Conservation (phyloP, 1,139 yeast species). For the Sugiyamaella xylanicola region DNA sequence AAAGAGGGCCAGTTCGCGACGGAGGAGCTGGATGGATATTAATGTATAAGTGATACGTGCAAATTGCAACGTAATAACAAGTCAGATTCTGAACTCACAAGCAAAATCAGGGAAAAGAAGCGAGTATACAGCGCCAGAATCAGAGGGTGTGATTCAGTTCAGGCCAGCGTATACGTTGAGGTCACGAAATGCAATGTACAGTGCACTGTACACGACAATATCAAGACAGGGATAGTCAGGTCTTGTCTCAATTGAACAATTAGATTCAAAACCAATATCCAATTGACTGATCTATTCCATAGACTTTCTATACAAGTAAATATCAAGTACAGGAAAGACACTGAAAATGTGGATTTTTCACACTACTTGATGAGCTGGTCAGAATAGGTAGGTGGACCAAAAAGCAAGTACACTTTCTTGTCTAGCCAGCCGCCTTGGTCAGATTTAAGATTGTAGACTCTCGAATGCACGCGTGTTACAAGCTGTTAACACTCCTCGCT, state of each 20-base stretch:
- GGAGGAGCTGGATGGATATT: too few relatives aligned
- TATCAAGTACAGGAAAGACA: not conserved
- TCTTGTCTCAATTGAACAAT: not conserved
- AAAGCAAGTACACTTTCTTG: not conserved
- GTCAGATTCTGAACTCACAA: too few relatives aligned
- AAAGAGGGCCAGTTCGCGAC: too few relatives aligned
- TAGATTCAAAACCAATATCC: not conserved
- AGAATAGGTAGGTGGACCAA: not conserved
- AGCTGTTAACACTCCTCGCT: not conserved
- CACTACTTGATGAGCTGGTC: slow-evolving; percentile 15
- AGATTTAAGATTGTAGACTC: not conserved
- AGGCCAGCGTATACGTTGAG: too few relatives aligned
- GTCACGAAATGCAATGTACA: too few relatives aligned
- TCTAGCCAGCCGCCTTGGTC: slow-evolving; percentile 7
- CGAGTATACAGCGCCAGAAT: too few relatives aligned
- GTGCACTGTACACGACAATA: too few relatives aligned
- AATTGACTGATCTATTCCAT: not conserved
- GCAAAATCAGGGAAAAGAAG: too few relatives aligned
- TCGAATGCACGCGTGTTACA: slow-evolving; percentile 2
- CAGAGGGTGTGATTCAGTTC: too few relatives aligned
- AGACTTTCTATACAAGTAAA: not conserved
- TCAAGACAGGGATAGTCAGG: not conserved
- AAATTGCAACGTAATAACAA: too few relatives aligned
- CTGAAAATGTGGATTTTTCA: slow-evolving; percentile 6
- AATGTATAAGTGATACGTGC: too few relatives aligned